phyloP scores from a whole-genome alignment of 768 basidiomycete genomes.

The Boletus insuetus region DNA sequence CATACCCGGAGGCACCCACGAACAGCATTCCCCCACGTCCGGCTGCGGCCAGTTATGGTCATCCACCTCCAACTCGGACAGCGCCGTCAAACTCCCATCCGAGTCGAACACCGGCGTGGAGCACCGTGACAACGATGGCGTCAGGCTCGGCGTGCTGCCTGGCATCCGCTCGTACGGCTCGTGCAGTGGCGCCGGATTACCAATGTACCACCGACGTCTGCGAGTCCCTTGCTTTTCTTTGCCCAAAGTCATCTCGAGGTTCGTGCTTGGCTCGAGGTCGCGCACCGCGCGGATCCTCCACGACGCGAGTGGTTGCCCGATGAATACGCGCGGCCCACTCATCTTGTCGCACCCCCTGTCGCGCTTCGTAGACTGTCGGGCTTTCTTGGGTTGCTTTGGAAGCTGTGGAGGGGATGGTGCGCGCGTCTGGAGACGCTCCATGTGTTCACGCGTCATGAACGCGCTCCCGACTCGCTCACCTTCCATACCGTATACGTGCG shows the following conservation, averaged over 20 bases:
- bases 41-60: conserved; percentile 29
- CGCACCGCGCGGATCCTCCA: conserved; percentile 23
- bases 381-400: background rate
- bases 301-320: conserved; percentile 22
- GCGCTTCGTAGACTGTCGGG: background rate
- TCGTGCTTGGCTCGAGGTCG: conserved; percentile 21
- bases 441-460: conserved; percentile 17
- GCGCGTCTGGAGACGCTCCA: background rate
- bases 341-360: background rate
- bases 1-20: conserved; percentile 19
- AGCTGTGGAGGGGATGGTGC: background rate
- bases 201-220: conserved; percentile 19
- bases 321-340: conserved; percentile 19
- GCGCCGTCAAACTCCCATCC: conserved; percentile 12
- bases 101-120: conserved; percentile 10
- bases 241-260: background rate
- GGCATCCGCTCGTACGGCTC: conserved; percentile 24
- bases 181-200: conserved; percentile 12
- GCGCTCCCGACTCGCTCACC: conserved; percentile 28
- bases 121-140: conserved; percentile 4
- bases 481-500: conserved; percentile 32
- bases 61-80: conserved; percentile 8
- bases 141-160: background rate
- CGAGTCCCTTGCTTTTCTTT: background rate
- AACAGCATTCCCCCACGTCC: conserved; percentile 30